Percentiles rank a stretch among this genome's conserved stretches.
Conservation (phyloP, 495 filamentous ascomycete species). For the Glarea lozoyensis region DNA sequence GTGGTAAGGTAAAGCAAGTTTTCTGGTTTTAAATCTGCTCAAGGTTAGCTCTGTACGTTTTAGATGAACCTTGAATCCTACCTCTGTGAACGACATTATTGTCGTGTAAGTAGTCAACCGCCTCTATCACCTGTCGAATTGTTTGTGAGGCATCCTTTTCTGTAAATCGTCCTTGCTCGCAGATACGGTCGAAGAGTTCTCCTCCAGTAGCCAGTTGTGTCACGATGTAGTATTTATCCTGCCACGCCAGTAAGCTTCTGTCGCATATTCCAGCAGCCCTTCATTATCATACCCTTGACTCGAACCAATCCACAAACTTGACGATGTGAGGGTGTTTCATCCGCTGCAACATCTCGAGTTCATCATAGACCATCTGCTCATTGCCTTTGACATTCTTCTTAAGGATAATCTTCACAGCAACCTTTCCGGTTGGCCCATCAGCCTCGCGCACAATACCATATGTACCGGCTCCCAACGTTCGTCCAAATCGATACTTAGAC, state of each 20-base stretch:
- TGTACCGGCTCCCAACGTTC: constrained; percentile 90
- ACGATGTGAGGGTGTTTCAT: constrained; percentile 95
- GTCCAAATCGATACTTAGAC: constrained; percentile 81
- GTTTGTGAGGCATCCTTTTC: constrained; percentile 98
- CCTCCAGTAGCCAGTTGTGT: constrained; percentile 94
- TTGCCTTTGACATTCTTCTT: constrained; percentile 99
- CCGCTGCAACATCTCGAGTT: constrained; percentile 82
- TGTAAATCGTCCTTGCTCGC: constrained; percentile 96
- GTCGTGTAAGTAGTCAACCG: constrained; percentile 88
- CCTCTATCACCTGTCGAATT: constrained; percentile 88
- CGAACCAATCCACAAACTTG: constrained; percentile 97
- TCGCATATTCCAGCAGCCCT: background rate
- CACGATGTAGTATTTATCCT: constrained; percentile 99
- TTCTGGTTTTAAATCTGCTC: constrained; percentile 90
- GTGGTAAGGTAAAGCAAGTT: constrained; percentile 90
- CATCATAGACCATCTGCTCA: constrained; percentile 97
- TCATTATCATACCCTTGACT: constrained; percentile 63
- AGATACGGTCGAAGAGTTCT: constrained; percentile 97
- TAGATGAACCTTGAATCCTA: constrained; percentile 21
- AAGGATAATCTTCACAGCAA: constrained; percentile 97
- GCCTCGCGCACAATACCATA: constrained; percentile 98
- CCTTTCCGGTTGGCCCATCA: constrained; percentile 72
- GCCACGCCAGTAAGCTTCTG: background rate
- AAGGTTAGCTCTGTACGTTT: background rate
- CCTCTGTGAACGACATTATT: constrained; percentile 97